A percentile compares a stretch with the other conserved stretches of the same genome.
phyloP scores from a whole-genome alignment of 257 asterid species.

The Euphrasia confusa region DNA sequence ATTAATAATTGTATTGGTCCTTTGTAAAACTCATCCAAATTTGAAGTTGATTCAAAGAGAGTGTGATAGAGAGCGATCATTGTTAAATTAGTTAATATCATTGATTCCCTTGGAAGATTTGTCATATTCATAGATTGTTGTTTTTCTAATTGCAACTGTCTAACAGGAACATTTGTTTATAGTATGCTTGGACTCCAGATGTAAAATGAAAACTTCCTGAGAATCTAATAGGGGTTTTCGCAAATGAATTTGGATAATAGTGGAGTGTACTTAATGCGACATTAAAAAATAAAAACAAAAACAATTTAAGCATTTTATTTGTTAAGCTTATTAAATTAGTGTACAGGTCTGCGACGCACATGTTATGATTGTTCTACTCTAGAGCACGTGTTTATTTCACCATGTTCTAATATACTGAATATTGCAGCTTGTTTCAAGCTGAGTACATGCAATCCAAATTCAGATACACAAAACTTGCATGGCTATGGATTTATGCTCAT shows the following conservation, averaged over 20 bases:
- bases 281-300: background rate
- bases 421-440: conserved; percentile 82
- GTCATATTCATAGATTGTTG: conserved; percentile 14
- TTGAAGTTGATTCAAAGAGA: background rate
- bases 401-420: conserved; percentile 27
- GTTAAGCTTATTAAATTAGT: conserved; percentile 12
- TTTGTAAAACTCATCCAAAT: background rate
- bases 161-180: background rate
- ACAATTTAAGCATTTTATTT: conserved; percentile 2
- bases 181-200: conserved; percentile 14
- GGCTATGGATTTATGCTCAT: conserved; percentile 68
- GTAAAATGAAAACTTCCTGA: background rate
- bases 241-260: conserved; percentile 1
- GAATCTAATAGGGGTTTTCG: conserved; percentile 4
- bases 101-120: conserved; percentile 1
- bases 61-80: background rate
- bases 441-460: conserved; percentile 67
- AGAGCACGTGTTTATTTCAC: conserved; percentile 16
- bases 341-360: background rate
- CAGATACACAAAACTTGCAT: conserved; percentile 70
- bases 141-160: conserved; percentile 5
- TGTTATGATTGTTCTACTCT: conserved; percentile 6
- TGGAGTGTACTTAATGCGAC: background rate
- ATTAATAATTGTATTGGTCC: conserved; percentile 6
- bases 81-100: background rate